These are phyloP conservation scores for Phylloporus scabripes DNA, from an alignment of 768 basidiomycete genomes.

Conservation along the genomic window DNA sequence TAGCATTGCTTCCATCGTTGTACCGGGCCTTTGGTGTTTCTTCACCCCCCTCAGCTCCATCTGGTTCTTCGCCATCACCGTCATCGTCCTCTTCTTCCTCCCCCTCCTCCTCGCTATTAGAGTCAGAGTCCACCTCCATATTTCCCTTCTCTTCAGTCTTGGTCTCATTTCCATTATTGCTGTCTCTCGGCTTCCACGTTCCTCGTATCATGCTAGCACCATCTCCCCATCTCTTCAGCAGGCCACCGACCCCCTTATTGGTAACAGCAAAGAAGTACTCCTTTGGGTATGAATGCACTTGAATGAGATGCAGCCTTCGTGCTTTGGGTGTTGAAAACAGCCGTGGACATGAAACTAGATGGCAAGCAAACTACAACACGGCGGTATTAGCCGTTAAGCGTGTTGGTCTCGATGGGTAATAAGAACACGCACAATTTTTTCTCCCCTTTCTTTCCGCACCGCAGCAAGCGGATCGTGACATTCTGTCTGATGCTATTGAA, in stretches of 20 bases:
- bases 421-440: constrained; percentile 61
- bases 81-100: constrained; percentile 12
- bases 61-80: constrained; percentile 16
- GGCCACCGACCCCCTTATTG: constrained; percentile 82
- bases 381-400: not conserved
- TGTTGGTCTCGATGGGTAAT: constrained; percentile 11
- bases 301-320: constrained; percentile 76
- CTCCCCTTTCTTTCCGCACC: constrained; percentile 69
- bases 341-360: constrained; percentile 53
- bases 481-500: constrained; percentile 69
- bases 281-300: constrained; percentile 78
- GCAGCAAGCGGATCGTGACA: constrained; percentile 85
- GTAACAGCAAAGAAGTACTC: constrained; percentile 90
- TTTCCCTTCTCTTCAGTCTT: constrained; percentile 9
- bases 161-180: constrained; percentile 11
- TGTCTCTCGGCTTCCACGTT: constrained; percentile 56
- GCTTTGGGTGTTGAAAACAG: constrained; percentile 68
- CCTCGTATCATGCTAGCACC: constrained; percentile 75
- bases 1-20: constrained; percentile 11
- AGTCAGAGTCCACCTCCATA: constrained; percentile 23
- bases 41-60: constrained; percentile 20
- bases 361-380: constrained; percentile 70
- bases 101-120: constrained; percentile 14
- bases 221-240: constrained; percentile 76
- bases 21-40: constrained; percentile 25